Conservation (phyloP, 2,329 filamentous ascomycete species). For the Trichoderma afroharzianum region DNA sequence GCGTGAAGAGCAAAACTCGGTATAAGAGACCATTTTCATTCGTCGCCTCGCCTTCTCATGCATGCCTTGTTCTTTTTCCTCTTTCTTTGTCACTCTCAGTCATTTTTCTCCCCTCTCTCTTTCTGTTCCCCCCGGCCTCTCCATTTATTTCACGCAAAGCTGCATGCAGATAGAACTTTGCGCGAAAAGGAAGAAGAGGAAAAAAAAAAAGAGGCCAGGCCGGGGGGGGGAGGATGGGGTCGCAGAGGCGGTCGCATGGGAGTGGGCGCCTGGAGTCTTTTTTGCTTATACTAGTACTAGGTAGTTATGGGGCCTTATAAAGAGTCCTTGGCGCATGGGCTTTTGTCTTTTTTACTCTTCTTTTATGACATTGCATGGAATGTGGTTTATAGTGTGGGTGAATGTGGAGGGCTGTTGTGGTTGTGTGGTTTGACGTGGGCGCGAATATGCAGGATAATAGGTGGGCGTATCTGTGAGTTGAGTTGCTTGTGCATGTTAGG, state of each 20-base stretch:
- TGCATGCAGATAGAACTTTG: neutral
- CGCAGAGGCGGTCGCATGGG: slow-evolving; percentile 12
- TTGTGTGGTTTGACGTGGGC: neutral
- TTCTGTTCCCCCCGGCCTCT: neutral
- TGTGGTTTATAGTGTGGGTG: neutral
- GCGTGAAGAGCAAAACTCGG: neutral
- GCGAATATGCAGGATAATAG: neutral
- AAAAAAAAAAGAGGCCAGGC: neutral
- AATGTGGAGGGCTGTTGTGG: neutral
- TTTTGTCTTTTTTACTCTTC: neutral
- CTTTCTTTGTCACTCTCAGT: neutral
- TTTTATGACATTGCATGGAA: neutral
- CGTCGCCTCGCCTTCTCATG: neutral
- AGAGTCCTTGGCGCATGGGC: neutral
- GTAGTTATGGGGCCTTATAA: neutral
- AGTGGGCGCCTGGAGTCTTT: neutral
- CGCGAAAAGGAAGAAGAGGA: neutral
- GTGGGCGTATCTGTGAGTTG: neutral
- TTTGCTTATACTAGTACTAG: neutral
- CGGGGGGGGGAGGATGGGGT: neutral
- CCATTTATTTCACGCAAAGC: slow-evolving; percentile 3
- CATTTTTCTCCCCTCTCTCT: neutral
- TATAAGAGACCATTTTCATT: neutral
- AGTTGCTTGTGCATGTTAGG: neutral
- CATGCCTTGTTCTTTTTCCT: neutral